A percentile compares a stretch with the other conserved stretches of the same genome.
Evolutionary conservation across 2,329 filamentous ascomycete genomes (phyloP).

Genomic region (Apiospora rasikravindrae): DNA sequence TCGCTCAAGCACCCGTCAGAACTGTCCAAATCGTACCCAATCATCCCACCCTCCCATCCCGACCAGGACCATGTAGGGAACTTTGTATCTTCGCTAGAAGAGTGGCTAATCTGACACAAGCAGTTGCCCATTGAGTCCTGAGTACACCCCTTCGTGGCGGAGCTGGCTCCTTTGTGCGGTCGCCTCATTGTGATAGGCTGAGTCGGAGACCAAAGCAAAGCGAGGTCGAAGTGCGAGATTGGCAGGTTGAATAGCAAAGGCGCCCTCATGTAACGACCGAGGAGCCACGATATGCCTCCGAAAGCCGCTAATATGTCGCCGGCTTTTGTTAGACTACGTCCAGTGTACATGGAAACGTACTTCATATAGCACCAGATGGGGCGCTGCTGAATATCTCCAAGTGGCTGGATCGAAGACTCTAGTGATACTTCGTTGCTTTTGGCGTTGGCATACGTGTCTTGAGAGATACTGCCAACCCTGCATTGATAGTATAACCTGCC

Average conservation of each 20-base stretch:
- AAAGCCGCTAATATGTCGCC: constrained; percentile 42
- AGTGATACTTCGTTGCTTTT: no score
- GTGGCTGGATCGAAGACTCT: constrained; percentile 35
- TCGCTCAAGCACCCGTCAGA: constrained; percentile 26
- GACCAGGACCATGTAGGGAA: no score
- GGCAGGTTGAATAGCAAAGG: constrained; percentile 39
- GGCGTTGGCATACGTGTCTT: no score
- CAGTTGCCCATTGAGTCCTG: no score
- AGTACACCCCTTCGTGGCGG: neutral
- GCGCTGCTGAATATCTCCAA: constrained; percentile 32
- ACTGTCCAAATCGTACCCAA: no score
- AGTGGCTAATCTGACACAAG: no score
- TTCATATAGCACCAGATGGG: constrained; percentile 39
- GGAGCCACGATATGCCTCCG: constrained; percentile 36
- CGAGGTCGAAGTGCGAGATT: constrained; percentile 41
- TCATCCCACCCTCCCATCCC: no score
- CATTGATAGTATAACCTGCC: constrained; percentile 35
- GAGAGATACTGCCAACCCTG: no score
- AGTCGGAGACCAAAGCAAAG: constrained; percentile 39
- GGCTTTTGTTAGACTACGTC: constrained; percentile 32
- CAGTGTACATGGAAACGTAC: constrained; percentile 38
- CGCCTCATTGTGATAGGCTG: constrained; percentile 9
- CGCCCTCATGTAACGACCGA: constrained; percentile 31
- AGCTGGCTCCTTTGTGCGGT: constrained; percentile 25
- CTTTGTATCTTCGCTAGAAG: no score